Evolutionary conservation across 1,139 yeast species (phyloP).

Genomic region (Lodderomyces theae): DNA sequence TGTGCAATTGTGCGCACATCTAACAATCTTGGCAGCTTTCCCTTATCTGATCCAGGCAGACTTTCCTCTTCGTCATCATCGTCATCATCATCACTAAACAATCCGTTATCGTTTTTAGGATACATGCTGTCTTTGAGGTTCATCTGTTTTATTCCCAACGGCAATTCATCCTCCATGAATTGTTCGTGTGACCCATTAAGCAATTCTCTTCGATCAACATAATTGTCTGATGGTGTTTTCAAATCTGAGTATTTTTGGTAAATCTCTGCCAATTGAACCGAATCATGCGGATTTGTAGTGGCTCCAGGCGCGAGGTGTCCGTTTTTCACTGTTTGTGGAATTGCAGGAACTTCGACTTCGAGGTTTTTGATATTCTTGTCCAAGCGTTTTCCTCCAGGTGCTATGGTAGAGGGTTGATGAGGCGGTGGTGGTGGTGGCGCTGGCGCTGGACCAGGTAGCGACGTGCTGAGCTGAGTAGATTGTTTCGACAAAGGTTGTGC

Average conservation of each 20-base stretch:
- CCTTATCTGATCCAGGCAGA: constrained; percentile 24
- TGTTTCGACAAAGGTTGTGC: background rate
- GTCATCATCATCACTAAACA: constrained; percentile 37
- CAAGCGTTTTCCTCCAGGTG: constrained; percentile 9
- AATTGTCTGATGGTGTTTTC: constrained; percentile 44
- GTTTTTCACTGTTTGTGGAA: background rate
- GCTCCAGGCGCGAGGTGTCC: constrained; percentile 1
- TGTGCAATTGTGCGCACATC: constrained; percentile 8
- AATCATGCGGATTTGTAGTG: constrained; percentile 23
- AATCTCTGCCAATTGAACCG: constrained; percentile 44
- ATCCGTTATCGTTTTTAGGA: constrained; percentile 39
- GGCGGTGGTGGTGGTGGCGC: constrained; percentile 3
- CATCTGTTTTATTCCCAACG: constrained; percentile 30
- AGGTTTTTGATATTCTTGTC: constrained; percentile 14
- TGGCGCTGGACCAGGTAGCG: too few relatives aligned
- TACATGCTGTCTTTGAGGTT: constrained; percentile 30
- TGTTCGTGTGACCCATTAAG: constrained; percentile 39
- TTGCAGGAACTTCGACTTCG: constrained; percentile 9
- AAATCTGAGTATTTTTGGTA: constrained; percentile 45
- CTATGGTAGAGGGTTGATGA: constrained; percentile 8
- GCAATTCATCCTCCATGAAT: constrained; percentile 34
- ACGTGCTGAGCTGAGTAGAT: background rate
- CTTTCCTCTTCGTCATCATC: constrained; percentile 22
- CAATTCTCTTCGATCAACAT: constrained; percentile 29
- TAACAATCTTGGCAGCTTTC: constrained; percentile 14